Base-by-base conservation (phyloP, 768 basidiomycete species). In the Lactarius sanguifluus region DNA sequence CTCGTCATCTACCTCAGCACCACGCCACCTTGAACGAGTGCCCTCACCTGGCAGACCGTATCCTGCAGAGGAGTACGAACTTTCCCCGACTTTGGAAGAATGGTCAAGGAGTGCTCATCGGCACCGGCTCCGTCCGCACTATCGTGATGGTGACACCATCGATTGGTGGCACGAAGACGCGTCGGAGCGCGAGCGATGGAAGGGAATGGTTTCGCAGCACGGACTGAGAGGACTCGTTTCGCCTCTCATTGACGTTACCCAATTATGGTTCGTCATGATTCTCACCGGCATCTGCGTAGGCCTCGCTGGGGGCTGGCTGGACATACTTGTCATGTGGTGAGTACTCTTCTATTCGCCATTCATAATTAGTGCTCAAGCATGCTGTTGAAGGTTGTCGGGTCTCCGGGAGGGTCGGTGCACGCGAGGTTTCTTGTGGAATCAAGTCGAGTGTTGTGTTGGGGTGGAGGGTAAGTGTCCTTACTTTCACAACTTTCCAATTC, bases 281-380 rank as follows among this genome's bases (percentile, higher is more conserved):
- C 68, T 82, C 58, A 88, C 88, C 23, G 89, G 88, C 12, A 71
- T 87, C 23, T 88, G 87, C 1, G 83, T 90, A 54, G 89, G 89
- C 5, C 76, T 88, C 12, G 81, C 83, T 25, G 89, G 89, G 30
- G 89, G 86, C 4, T 89, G 85, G 85, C 71, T 91, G 64, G 89
- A 91, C 76, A 83, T 91, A 8, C 76, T 90, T 45, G 89, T 90
- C 9, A 86, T 85, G 77, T 91, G 89, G 89, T 89, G 73, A 50
- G 76, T 66, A 9, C 16, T n/a, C 23, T 47, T 60, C 40, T 23
- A 2, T 28, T 57, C 18, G 12, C 32, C 7, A 41, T 50, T 18
- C 38, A 20, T 6, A 52, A 55, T n/a, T 45, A 13, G 20, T 23
- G 32, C n/a, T 36, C 8, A 40, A 16, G 20, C 20, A 47, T 60